A percentile compares a stretch with the other conserved stretches of the same genome.
Conservation (phyloP, 2,329 filamentous ascomycete genomes). For the Celoporthe dispersa region DNA sequence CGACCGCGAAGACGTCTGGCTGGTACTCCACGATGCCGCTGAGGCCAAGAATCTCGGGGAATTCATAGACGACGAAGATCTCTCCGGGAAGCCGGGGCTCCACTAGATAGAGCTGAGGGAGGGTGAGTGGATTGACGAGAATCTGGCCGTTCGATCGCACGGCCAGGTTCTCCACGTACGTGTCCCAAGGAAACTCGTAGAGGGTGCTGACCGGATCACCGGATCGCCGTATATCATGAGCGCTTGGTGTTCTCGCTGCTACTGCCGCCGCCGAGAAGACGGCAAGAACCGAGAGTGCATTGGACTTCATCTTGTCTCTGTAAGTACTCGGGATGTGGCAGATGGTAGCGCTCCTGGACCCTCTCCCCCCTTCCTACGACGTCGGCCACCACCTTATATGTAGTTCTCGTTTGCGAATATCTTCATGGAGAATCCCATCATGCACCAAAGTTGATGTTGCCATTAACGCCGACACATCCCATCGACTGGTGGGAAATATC, state of each 20-base stretch:
- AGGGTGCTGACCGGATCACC: constrained; percentile 6
- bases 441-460: not conserved
- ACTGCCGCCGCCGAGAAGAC: constrained; percentile 3
- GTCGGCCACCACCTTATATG: not conserved
- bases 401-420: not conserved
- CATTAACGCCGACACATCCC: not conserved
- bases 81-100: constrained; percentile 34
- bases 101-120: constrained; percentile 40
- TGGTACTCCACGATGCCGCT: constrained; percentile 43
- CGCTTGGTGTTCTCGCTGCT: not conserved
- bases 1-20: constrained; percentile 40
- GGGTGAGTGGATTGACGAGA: constrained; percentile 39
- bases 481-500: not conserved
- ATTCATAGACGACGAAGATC: constrained; percentile 37
- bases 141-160: constrained; percentile 42
- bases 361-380: not conserved
- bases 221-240: not conserved
- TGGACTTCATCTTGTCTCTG: constrained; percentile 5
- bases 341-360: not conserved
- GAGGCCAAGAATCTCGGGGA: constrained; percentile 35
- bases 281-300: not conserved
- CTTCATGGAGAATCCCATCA: not conserved
- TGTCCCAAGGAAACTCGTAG: constrained; percentile 26
- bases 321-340: not conserved
- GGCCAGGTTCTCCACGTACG: constrained; percentile 42